These are phyloP conservation scores for Thecaphora thlaspeos DNA, from an alignment of 1,284 basidiomycete genomes.

Conservation along the genomic window DNA sequence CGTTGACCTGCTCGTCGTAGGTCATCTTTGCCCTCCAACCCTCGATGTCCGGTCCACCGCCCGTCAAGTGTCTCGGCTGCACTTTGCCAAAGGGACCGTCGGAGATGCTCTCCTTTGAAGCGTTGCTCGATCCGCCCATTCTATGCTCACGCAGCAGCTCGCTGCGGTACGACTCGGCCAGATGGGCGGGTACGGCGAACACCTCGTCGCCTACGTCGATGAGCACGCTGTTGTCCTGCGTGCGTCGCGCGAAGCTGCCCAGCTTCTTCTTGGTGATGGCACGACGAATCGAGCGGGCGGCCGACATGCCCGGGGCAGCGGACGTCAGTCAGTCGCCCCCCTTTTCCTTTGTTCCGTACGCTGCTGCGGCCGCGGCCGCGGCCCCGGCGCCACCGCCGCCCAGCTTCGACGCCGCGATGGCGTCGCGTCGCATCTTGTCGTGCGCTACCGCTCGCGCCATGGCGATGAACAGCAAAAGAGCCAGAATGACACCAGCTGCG, in stretches of 20 bases:
- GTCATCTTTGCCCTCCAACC: constrained; percentile 8
- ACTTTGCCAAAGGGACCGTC: constrained; percentile 8
- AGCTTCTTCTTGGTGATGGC: constrained; percentile 34
- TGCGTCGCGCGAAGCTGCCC: constrained; percentile 27
- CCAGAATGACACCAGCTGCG: constrained; percentile 13
- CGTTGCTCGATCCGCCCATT: not conserved
- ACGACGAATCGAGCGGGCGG: constrained; percentile 9
- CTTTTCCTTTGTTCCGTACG: not conserved
- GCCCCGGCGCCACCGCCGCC: too few species aligned
- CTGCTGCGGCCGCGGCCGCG: constrained; percentile 15
- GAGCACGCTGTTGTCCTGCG: constrained; percentile 27
- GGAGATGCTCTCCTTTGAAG: constrained; percentile 1
- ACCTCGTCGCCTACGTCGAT: constrained; percentile 47
- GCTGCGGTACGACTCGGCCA: constrained; percentile 35
- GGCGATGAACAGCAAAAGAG: constrained; percentile 30
- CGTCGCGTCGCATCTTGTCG: constrained; percentile 21
- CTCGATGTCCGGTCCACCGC: constrained; percentile 20
- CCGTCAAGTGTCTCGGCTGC: constrained; percentile 13
- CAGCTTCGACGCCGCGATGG: constrained; percentile 10
- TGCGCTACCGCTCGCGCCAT: constrained; percentile 22
- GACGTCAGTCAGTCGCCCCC: constrained; percentile 12
- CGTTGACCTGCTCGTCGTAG: constrained; percentile 13
- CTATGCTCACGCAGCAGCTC: constrained; percentile 11
- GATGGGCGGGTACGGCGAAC: constrained; percentile 32
- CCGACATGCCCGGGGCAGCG: not conserved